Base-by-base conservation (phyloP, 1,139 yeast species). In the Pichia terricola region DNA sequence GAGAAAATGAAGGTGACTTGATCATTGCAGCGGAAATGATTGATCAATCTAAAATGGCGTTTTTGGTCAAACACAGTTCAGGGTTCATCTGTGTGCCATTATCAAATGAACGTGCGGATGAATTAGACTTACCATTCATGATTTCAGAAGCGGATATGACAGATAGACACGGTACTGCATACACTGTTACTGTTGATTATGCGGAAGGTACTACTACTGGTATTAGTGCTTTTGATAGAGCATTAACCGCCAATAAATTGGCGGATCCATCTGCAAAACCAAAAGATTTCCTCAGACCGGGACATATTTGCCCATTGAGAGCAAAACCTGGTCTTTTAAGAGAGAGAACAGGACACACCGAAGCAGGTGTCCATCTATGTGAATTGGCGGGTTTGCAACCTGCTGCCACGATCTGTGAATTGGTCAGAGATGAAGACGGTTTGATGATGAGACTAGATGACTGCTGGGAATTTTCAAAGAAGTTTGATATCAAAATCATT, bases 1-100 rank as follows among this genome's bases (percentile, higher is more conserved):
- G 98, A 57, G 99, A 94, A 65, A 94, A 94, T 62, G 99, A 94
- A 69, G 98, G 98, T 41, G 99, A 94, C 62, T 72, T 94, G 60
- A 88, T 94, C 56, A 81, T 86, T 45, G 94, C 98, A 26, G 98
- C 96, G 31, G 81, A 83, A 54, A 70, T 71, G 46, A 71, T 80
- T 53, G 85, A 95, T 37, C 79, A 85, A 43, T 81, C 81, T 57
- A 80, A 88, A 56, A 88, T 94, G 96, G 97, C 98, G 1, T 94
- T 91, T 57, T 69, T 94, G 52, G 95, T 94, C 36, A 80, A 94
- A 54, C 77, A 91, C 49, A 78, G 87, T 4, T 82, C 94, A 1
- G 98, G 99, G 9, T 89, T 84, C 61, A 89, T 94, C 6, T 94
- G 99, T 67, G 94, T 79, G 6, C 98, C 99, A 25, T 66, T 91